These are phyloP conservation scores for Fusarium sp. DNA, from an alignment of 2,329 filamentous ascomycete genomes.

Conservation along the genomic window DNA sequence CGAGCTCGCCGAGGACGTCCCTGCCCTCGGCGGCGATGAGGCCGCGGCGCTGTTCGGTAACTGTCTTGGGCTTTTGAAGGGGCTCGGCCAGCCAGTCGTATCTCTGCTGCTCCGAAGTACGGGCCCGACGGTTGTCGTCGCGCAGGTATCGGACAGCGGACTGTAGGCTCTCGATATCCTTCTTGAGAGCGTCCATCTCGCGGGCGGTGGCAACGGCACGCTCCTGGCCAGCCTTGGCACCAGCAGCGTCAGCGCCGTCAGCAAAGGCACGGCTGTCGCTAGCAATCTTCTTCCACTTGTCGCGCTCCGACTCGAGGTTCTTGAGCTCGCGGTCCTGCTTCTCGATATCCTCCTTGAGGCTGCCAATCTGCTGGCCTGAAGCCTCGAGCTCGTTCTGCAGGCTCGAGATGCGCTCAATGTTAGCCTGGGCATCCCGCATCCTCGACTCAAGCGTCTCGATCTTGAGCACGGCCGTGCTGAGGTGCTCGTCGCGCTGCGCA, in stretches of 20 bases:
- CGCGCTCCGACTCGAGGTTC: slow-evolving; percentile 68
- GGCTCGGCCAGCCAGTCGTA: slow-evolving; percentile 70
- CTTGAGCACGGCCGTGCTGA: slow-evolving; percentile 88
- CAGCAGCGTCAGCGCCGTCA: slow-evolving; percentile 60
- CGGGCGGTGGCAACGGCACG: slow-evolving; percentile 72
- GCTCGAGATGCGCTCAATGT: slow-evolving; percentile 72
- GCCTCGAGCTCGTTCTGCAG: slow-evolving; percentile 67
- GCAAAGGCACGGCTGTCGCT: slow-evolving; percentile 66
- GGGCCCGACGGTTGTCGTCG: slow-evolving; percentile 70
- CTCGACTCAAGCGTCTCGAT: slow-evolving; percentile 91
- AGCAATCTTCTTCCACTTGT: slow-evolving; percentile 75
- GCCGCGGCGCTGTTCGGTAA: slow-evolving; percentile 58
- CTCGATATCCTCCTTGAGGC: slow-evolving; percentile 69
- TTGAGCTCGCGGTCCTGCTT: slow-evolving; percentile 72
- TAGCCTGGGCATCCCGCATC: slow-evolving; percentile 82
- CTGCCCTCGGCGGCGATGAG: slow-evolving; percentile 67
- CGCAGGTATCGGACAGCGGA: slow-evolving; percentile 72
- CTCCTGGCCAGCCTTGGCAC: slow-evolving; percentile 67
- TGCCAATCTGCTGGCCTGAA: slow-evolving; percentile 58
- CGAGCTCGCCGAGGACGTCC: slow-evolving; percentile 69
- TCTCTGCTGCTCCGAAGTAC: slow-evolving; percentile 62
- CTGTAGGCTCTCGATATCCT: slow-evolving; percentile 70
- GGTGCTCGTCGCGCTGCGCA: slow-evolving; percentile 77
- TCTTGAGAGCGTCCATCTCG: slow-evolving; percentile 75
- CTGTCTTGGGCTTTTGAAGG: slow-evolving; percentile 56